A percentile compares a stretch with the other conserved stretches of the same genome.
phyloP scores from a whole-genome alignment of 495 filamentous ascomycete species.

The Penicillium waksmanii region DNA sequence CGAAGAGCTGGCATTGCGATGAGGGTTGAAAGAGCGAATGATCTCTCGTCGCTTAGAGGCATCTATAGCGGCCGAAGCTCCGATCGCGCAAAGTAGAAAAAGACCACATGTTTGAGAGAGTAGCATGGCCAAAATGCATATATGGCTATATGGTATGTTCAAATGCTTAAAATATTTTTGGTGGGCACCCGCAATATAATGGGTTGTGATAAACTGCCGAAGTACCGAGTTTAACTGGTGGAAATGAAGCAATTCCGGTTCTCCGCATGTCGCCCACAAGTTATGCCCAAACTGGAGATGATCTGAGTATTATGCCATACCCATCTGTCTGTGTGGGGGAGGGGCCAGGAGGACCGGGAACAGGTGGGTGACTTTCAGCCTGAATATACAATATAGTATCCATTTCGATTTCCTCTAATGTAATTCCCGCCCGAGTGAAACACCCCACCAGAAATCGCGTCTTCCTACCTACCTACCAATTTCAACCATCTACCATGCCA shows the following conservation, averaged over 20 bases:
- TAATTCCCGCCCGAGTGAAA: too few relatives aligned
- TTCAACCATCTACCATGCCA: too few relatives aligned
- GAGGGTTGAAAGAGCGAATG: constrained; percentile 19
- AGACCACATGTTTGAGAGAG: neutral
- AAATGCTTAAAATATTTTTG: too few relatives aligned
- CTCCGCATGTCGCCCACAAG: neutral
- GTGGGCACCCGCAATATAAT: too few relatives aligned
- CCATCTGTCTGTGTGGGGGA: neutral
- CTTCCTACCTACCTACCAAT: too few relatives aligned
- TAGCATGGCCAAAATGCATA: neutral
- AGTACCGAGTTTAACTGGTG: neutral
- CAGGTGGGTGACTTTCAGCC: neutral
- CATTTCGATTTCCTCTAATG: neutral
- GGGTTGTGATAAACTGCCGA: neutral
- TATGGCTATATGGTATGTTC: neutral
- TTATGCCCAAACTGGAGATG: neutral
- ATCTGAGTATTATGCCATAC: neutral
- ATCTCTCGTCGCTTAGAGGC: constrained; percentile 51
- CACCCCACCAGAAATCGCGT: too few relatives aligned
- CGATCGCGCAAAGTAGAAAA: neutral
- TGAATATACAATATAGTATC: neutral
- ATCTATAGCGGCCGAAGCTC: neutral
- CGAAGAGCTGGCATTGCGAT: constrained; percentile 18
- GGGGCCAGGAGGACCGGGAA: neutral
- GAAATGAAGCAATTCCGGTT: neutral